phyloP scores from a whole-genome alignment of 305 asterid genomes.

The Nicotiana rustica region DNA sequence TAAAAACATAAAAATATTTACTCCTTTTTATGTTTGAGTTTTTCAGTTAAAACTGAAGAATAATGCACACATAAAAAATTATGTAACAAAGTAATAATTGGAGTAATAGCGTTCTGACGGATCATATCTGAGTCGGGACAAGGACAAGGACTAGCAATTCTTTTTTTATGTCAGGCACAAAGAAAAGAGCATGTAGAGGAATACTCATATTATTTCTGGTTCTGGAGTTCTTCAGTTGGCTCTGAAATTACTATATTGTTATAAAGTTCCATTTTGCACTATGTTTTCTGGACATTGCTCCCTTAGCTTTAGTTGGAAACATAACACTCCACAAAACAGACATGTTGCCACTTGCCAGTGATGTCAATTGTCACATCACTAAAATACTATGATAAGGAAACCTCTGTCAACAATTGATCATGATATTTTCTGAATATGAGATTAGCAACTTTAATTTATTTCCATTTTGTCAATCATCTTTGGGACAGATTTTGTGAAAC shows the following conservation, averaged over 20 bases:
- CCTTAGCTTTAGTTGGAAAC: background rate
- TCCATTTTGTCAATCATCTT: background rate
- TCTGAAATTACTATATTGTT: background rate
- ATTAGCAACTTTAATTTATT: background rate
- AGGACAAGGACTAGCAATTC: background rate
- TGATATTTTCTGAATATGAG: background rate
- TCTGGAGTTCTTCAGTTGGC: background rate
- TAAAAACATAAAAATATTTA: too few species aligned
- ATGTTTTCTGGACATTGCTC: background rate
- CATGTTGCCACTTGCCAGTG: background rate
- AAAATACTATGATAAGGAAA: background rate
- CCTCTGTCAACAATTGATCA: background rate
- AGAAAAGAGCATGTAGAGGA: background rate
- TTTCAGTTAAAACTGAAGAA: background rate
- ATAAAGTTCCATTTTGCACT: background rate
- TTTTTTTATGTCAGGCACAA: background rate
- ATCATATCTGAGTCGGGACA: background rate
- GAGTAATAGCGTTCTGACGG: background rate
- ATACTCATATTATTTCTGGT: background rate
- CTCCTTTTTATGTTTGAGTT: background rate
- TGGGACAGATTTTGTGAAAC: background rate
- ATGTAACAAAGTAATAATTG: background rate
- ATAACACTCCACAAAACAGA: background rate
- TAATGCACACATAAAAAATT: background rate
- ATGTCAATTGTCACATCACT: background rate